Evolutionary conservation across 208 protist genomes (phyloP).

Genomic region (Leishmania guyanensis): DNA sequence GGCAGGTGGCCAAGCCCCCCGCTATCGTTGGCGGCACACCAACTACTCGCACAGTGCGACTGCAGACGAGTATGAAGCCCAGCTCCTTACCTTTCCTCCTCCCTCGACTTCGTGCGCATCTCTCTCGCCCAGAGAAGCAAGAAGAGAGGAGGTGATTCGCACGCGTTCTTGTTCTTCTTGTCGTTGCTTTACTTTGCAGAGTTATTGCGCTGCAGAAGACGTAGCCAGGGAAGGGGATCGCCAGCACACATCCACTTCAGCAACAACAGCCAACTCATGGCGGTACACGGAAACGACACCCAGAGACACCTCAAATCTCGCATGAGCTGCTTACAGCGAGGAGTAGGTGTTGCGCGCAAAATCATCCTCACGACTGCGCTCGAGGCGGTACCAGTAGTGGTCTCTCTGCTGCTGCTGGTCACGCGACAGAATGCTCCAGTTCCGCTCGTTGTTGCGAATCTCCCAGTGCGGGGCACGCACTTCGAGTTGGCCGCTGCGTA

Average conservation of each 20-base stretch:
- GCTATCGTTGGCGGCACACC: not conserved
- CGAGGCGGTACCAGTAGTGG: conserved; percentile 85
- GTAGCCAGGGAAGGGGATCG: not conserved
- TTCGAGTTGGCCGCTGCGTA: conserved; percentile 73
- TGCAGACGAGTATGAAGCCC: not conserved
- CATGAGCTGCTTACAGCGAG: conserved; percentile 15
- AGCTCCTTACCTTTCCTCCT: not conserved
- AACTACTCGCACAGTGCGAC: not conserved
- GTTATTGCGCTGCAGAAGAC: not conserved
- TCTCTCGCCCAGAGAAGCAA: not conserved
- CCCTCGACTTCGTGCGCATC: not conserved
- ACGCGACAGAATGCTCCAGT: conserved; percentile 82
- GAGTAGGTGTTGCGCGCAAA: conserved; percentile 82
- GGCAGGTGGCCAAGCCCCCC: not conserved
- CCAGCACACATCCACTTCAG: not conserved
- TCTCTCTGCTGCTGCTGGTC: conserved; percentile 91
- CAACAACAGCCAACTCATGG: not conserved
- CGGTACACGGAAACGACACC: not conserved
- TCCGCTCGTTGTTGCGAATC: conserved; percentile 87
- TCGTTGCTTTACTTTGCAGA: not conserved
- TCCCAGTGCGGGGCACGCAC: conserved; percentile 85
- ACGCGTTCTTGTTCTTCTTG: not conserved
- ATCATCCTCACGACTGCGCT: conserved; percentile 85
- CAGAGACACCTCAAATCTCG: not conserved
- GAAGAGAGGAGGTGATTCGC: not conserved